These are phyloP conservation scores for Penicillium fuscoglaucum DNA, from an alignment of 2,329 filamentous ascomycete genomes.

Conservation along the genomic window DNA sequence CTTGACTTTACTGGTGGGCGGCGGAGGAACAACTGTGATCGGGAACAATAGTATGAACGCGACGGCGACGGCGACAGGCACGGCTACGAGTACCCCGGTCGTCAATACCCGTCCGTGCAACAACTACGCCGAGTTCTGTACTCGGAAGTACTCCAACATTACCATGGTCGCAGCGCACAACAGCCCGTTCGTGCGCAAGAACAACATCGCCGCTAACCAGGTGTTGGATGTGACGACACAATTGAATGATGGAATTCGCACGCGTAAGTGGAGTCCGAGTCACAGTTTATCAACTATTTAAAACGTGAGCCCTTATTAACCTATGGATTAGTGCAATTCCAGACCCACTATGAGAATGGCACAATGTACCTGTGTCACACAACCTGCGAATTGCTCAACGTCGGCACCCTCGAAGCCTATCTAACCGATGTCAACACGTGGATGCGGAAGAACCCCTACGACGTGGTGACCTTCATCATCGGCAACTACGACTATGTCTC, in stretches of 20 bases:
- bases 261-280: conserved; percentile 44
- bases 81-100: conserved; percentile 42
- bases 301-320: neutral
- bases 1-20: conserved; percentile 43
- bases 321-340: conserved; percentile 55
- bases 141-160: conserved; percentile 75
- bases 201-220: conserved; percentile 77
- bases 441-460: conserved; percentile 76
- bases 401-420: conserved; percentile 73
- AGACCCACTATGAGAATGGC: conserved; percentile 57
- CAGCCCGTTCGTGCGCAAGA: conserved; percentile 70
- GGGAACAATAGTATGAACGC: conserved; percentile 45
- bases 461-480: conserved; percentile 83
- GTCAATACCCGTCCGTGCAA: conserved; percentile 80
- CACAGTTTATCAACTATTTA: neutral
- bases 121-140: conserved; percentile 73
- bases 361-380: conserved; percentile 81
- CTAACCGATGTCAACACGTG: conserved; percentile 68
- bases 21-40: conserved; percentile 45
- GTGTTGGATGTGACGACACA: conserved; percentile 66
- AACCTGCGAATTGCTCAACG: conserved; percentile 77
- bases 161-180: conserved; percentile 78
- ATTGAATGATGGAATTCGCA: conserved; percentile 70
- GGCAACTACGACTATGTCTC: conserved; percentile 78
- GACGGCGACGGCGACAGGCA: conserved; percentile 51